Evolutionary conservation across 2,329 filamentous ascomycete genomes (phyloP).

Genomic region (Aspergillus bombycis): DNA sequence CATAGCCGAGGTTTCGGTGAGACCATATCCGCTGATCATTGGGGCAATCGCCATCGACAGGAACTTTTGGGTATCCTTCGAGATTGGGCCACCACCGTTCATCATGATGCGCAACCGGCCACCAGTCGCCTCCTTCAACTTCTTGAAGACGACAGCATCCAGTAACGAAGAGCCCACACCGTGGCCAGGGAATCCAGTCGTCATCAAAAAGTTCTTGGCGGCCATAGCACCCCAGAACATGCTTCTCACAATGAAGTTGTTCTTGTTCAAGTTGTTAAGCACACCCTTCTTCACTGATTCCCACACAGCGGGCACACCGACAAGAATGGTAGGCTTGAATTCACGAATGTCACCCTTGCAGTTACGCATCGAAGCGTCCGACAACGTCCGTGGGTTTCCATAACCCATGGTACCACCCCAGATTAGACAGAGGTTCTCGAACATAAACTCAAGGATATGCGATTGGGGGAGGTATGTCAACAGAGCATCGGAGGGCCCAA

Average conservation of each 20-base stretch:
- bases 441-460: constrained; percentile 94
- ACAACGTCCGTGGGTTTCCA: constrained; percentile 85
- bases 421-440: constrained; percentile 88
- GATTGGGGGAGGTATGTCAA: constrained; percentile 92
- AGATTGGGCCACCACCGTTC: constrained; percentile 91
- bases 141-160: constrained; percentile 85
- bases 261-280: constrained; percentile 72
- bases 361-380: constrained; percentile 82
- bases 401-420: constrained; percentile 93
- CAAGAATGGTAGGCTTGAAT: constrained; percentile 83
- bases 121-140: constrained; percentile 87
- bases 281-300: constrained; percentile 97
- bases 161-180: constrained; percentile 64
- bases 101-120: constrained; percentile 85
- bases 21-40: constrained; percentile 91
- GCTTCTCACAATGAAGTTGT: constrained; percentile 70
- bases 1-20: constrained; percentile 86
- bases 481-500: constrained; percentile 76
- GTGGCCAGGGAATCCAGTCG: constrained; percentile 53
- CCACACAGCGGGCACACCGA: constrained; percentile 96
- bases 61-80: constrained; percentile 85
- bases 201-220: constrained; percentile 64
- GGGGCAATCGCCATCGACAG: constrained; percentile 89
- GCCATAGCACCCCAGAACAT: constrained; percentile 75
- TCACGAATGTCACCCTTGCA: constrained; percentile 93